Evolutionary conservation across 768 basidiomycete species (phyloP).

Genomic region (Xerocomus potaroensis): DNA sequence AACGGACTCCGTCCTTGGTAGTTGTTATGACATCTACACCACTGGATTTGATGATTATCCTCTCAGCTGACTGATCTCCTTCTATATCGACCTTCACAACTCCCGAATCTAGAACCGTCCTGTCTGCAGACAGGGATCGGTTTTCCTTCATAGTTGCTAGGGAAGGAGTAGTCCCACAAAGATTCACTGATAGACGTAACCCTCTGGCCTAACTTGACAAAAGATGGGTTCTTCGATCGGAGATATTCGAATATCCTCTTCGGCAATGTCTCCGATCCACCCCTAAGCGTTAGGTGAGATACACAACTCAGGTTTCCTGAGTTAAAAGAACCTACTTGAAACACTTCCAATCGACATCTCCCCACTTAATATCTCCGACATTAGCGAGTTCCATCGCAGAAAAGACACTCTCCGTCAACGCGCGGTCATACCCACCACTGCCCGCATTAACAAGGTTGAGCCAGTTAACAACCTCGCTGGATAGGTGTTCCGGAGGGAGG

Average conservation of each 20-base stretch:
- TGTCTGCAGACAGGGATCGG: too few species aligned
- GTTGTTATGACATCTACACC: too few species aligned
- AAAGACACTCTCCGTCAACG: conserved; percentile 35
- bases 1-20: too few species aligned
- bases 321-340: conserved; percentile 27
- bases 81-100: too few species aligned
- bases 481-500: conserved; percentile 17
- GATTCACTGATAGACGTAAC: conserved; percentile 16
- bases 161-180: too few species aligned
- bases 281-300: conserved; percentile 7
- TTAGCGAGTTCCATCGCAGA: conserved; percentile 24
- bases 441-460: conserved; percentile 29
- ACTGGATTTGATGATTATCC: too few species aligned
- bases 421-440: conserved; percentile 32
- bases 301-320: too few species aligned
- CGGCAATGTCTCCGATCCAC: conserved; percentile 22
- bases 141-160: too few species aligned
- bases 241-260: conserved; percentile 22
- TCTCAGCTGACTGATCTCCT: too few species aligned
- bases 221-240: not conserved
- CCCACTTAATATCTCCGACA: not conserved
- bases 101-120: too few species aligned
- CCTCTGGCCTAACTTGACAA: conserved; percentile 11
- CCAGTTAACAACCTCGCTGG: conserved; percentile 29
- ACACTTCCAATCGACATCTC: conserved; percentile 25